Base-by-base conservation (phyloP, 1,139 yeast genomes). In the Casaregolazyma lundiana region DNA sequence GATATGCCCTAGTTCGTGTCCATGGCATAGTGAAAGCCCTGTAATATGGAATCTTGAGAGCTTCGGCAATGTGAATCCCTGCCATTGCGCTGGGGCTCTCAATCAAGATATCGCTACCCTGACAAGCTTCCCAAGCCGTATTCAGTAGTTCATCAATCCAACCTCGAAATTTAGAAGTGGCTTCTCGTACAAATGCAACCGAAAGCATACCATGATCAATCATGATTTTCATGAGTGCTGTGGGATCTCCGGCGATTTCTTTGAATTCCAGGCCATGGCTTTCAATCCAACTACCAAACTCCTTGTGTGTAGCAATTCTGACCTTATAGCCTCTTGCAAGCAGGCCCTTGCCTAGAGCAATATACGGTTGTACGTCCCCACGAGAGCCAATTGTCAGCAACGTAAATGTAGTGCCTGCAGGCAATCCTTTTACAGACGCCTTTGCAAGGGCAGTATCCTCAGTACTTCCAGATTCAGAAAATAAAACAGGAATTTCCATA, bases 1-100 rank as follows among this genome's bases (percentile, higher is more conserved):
- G 97, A 61, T 90, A 90, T 0, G 96, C 95, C 53, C 95, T 75
- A 0, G 97, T 90, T 55, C 96, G 70, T 0, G 97, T 87, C 97
- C 97, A 90, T 0, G 97, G 97, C 97, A 90, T 90, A 0, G 97
- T 92, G 61, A 90, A 92, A 0, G 97, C 97, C 57, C 97, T 73
- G 71, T 86, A 85, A 61, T 90, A 90, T 0, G 97, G 96, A 45
- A 90, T 84, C 15, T 81, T 78, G 48, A 90, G 67, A 0, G 95
- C 95, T 62, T 90, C 97, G 0, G 97, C 97, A 49, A 92, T 84
- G 61, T 90, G 97, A 36, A 90, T 78, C 8, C 97, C 97, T 8
- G 84, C 92, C 94, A 90, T 89, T 0, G 97, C 94, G 5, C 95
- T 85, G 0, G 97, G 97, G 35, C 95, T 84, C 62, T 90, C 97